Percentiles rank a stretch among this genome's conserved stretches.
phyloP scores from a whole-genome alignment of 192 early-diverging fungal species.

The Diversispora eburnea region DNA sequence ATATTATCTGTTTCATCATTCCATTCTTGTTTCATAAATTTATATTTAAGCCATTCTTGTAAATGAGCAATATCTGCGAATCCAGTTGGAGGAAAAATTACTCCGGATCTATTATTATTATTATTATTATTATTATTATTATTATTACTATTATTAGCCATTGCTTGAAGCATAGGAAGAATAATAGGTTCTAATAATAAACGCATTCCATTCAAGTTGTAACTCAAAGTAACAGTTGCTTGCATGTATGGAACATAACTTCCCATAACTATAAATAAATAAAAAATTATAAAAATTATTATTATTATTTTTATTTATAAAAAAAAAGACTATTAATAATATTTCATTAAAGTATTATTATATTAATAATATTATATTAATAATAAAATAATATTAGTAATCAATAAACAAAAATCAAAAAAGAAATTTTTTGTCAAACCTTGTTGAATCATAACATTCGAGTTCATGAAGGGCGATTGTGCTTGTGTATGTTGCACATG shows the following conservation, averaged over 20 bases:
- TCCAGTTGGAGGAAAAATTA: not conserved
- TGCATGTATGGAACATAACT: conserved; percentile 10
- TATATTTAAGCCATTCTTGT: not conserved
- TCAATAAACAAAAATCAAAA: no score
- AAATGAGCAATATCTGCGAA: not conserved
- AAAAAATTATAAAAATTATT: not conserved
- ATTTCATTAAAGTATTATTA: not conserved
- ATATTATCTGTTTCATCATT: not conserved
- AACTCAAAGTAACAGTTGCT: conserved; percentile 15
- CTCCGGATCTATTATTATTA: not conserved
- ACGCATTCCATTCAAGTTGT: conserved; percentile 7
- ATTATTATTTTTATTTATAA: not conserved
- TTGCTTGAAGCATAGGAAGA: not conserved
- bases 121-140: no score
- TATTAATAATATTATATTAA: not conserved
- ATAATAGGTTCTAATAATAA: not conserved
- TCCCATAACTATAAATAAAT: not conserved
- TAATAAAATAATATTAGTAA: no score
- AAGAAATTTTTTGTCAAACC: no score
- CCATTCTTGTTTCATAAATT: not conserved
- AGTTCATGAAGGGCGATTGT: no score
- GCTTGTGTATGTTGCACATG: no score
- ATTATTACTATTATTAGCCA: not conserved
- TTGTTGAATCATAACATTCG: no score
- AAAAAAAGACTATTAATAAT: not conserved